Conservation (phyloP, 2,329 filamentous ascomycete species). For the Aspergillus pseudoterreus region DNA sequence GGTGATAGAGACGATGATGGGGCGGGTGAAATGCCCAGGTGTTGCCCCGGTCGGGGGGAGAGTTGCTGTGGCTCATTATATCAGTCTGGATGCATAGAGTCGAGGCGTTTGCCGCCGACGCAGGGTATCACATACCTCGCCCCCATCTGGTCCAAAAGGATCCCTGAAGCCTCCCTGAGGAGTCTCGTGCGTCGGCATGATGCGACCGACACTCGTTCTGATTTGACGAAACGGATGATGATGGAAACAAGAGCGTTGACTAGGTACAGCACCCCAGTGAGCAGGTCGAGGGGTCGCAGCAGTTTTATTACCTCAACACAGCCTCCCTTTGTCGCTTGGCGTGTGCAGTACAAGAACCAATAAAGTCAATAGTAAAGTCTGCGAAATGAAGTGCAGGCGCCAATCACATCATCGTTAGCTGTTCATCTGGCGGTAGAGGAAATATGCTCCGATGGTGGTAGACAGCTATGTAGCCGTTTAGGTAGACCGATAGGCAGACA, state of each 20-base stretch:
- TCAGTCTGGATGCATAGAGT: constrained; percentile 1
- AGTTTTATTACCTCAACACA: no score
- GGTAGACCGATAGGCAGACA: no score
- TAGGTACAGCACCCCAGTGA: background rate
- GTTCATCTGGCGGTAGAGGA: no score
- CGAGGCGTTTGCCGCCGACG: background rate
- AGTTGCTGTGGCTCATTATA: constrained; percentile 4
- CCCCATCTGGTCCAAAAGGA: constrained; percentile 9
- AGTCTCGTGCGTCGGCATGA: constrained; percentile 15
- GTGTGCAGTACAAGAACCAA: no score
- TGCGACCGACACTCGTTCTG: constrained; percentile 9
- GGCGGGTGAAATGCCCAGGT: background rate
- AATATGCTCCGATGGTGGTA: no score
- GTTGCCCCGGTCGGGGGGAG: background rate
- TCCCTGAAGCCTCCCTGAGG: constrained; percentile 8
- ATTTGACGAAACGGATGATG: constrained; percentile 2
- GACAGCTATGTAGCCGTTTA: no score
- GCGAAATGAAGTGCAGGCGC: no score
- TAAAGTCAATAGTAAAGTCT: no score
- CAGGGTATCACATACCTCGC: constrained; percentile 9
- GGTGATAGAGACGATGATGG: constrained; percentile 18
- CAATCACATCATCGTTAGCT: no score
- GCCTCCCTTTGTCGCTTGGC: no score
- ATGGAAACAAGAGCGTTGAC: constrained; percentile 1
- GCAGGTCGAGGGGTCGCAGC: no score